These are phyloP conservation scores for Scleromitrula shiraiana DNA, from an alignment of 2,329 filamentous ascomycete genomes.

Conservation along the genomic window DNA sequence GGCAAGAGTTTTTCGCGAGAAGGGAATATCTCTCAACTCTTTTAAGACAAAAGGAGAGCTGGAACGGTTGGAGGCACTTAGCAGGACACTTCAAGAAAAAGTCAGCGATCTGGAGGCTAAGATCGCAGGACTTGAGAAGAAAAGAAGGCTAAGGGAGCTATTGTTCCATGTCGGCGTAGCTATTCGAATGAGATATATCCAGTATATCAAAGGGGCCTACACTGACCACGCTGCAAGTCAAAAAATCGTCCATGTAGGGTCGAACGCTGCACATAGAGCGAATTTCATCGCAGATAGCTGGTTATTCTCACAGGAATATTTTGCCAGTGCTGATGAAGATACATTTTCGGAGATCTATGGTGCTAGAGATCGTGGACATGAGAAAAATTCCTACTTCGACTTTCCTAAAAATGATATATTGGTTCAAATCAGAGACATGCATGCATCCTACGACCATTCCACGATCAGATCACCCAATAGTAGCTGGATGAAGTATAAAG, in stretches of 20 bases:
- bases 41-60: too few relatives aligned
- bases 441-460: too few relatives aligned
- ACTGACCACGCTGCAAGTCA: background rate
- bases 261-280: background rate
- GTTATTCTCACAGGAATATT: background rate
- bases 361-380: too few relatives aligned
- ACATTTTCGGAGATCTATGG: background rate
- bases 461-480: too few relatives aligned
- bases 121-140: background rate
- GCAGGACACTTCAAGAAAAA: background rate
- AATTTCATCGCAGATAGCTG: background rate
- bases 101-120: background rate
- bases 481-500: too few relatives aligned
- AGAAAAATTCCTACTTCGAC: too few relatives aligned
- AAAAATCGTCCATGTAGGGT: background rate
- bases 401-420: too few relatives aligned
- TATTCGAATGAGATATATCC: background rate
- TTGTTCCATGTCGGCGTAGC: background rate
- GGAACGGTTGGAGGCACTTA: background rate
- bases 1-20: too few relatives aligned
- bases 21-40: too few relatives aligned
- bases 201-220: background rate
- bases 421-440: too few relatives aligned
- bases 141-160: background rate
- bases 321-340: background rate